phyloP scores from a whole-genome alignment of 352 stramenopile genomes.

The Phytopythium vexans region DNA sequence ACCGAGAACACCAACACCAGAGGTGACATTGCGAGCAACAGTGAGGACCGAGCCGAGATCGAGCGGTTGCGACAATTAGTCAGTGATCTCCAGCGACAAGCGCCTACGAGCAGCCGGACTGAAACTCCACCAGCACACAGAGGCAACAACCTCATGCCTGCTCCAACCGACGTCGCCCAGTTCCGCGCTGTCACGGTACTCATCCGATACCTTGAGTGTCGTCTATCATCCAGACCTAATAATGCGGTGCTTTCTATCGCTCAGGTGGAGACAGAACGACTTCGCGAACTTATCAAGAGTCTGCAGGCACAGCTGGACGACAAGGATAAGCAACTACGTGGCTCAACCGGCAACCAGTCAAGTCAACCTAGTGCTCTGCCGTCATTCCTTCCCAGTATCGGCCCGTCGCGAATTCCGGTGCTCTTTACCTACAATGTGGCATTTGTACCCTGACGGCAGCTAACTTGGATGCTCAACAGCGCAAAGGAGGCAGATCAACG shows the following conservation, averaged over 20 bases:
- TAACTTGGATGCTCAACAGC: no score
- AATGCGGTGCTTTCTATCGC: background rate
- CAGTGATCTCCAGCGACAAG: slow-evolving; percentile 21
- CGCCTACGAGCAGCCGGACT: slow-evolving; percentile 11
- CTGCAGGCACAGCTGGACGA: slow-evolving; percentile 60
- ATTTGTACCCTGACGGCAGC: no score
- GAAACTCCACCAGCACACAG: no score
- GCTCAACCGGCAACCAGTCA: slow-evolving; percentile 4
- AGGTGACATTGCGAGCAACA: slow-evolving; percentile 4
- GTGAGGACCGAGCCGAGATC: slow-evolving; percentile 45
- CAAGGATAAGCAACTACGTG: slow-evolving; percentile 46
- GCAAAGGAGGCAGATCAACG: no score
- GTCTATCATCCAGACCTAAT: background rate
- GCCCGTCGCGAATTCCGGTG: background rate
- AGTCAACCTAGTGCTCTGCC: slow-evolving; percentile 1
- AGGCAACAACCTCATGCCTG: slow-evolving; percentile 26
- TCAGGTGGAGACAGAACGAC: slow-evolving; percentile 67
- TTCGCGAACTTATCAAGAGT: slow-evolving; percentile 44
- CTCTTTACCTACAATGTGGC: background rate
- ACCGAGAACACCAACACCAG: slow-evolving; percentile 32
- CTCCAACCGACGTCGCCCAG: slow-evolving; percentile 39
- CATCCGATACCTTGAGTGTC: background rate
- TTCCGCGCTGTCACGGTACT: slow-evolving; percentile 51
- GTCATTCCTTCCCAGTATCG: background rate
- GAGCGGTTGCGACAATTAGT: slow-evolving; percentile 38